Conservation (phyloP, 352 stramenopile genomes). For the Phytophthora podocarpi region DNA sequence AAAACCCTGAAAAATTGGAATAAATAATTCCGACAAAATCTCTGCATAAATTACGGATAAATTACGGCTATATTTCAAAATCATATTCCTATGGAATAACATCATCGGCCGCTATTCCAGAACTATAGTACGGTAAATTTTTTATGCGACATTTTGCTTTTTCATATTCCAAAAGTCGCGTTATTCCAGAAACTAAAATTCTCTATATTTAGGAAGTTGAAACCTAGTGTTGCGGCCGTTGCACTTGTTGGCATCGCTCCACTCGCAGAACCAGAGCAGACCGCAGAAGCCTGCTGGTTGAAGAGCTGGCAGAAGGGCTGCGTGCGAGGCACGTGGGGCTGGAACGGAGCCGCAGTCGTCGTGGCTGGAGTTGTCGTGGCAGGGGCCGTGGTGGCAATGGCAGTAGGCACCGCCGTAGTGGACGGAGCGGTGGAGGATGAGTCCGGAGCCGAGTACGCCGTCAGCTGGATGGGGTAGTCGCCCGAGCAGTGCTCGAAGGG, state of each 20-base stretch:
- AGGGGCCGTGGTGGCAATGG: conserved; percentile 1
- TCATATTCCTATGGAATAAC: too few species aligned
- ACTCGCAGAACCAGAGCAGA: conserved; percentile 36
- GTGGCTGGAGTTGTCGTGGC: not conserved
- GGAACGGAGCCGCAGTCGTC: conserved; percentile 4
- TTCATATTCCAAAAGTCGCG: too few species aligned
- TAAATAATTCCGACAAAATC: too few species aligned
- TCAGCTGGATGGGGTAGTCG: conserved; percentile 49
- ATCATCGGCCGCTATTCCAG: too few species aligned
- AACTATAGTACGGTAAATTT: too few species aligned
- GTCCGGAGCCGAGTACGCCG: conserved; percentile 42
- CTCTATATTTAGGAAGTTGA: too few species aligned
- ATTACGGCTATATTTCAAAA: too few species aligned
- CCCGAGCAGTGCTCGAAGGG: conserved; percentile 49
- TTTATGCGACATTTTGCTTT: too few species aligned
- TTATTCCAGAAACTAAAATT: too few species aligned
- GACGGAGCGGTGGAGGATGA: conserved; percentile 10
- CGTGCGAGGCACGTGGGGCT: conserved; percentile 18
- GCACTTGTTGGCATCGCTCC: conserved; percentile 18
- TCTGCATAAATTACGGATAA: too few species aligned
- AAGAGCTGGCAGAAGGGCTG: conserved; percentile 35
- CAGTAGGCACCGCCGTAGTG: not conserved
- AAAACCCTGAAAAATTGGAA: too few species aligned
- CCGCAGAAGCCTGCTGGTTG: conserved; percentile 29
- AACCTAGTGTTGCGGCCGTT: conserved; percentile 25